phyloP scores from a whole-genome alignment of 768 basidiomycete genomes.

The Pleurotus tuoliensis region DNA sequence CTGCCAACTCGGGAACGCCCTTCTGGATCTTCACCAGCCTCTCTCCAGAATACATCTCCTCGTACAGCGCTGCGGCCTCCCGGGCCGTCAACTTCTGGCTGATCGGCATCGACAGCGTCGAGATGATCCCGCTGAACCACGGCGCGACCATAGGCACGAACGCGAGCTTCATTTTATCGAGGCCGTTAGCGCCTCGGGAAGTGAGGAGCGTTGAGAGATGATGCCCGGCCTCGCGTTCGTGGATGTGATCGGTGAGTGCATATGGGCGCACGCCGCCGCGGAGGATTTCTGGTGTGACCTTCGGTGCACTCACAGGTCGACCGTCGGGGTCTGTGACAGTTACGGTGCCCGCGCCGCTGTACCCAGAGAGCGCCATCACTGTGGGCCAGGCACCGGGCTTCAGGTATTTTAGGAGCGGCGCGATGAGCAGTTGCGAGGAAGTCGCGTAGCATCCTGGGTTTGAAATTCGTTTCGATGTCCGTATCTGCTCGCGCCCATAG shows the following conservation, averaged over 20 bases:
- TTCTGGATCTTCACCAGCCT: constrained; percentile 64
- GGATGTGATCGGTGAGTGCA: constrained; percentile 93
- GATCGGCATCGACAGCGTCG: constrained; percentile 81
- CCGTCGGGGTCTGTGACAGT: constrained; percentile 65
- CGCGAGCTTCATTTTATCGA: constrained; percentile 46
- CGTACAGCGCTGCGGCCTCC: constrained; percentile 71
- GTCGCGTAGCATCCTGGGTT: constrained; percentile 99
- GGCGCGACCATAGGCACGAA: constrained; percentile 87
- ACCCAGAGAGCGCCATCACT: constrained; percentile 91
- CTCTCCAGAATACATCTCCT: constrained; percentile 74
- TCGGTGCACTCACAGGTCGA: constrained; percentile 71
- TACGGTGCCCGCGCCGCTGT: constrained; percentile 92
- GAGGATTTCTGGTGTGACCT: constrained; percentile 75
- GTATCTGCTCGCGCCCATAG: constrained; percentile 71
- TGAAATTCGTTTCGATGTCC: constrained; percentile 78
- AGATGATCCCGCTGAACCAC: constrained; percentile 97
- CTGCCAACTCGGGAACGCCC: constrained; percentile 67
- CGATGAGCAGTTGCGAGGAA: constrained; percentile 85
- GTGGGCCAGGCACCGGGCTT: constrained; percentile 64
- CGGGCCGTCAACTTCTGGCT: constrained; percentile 59
- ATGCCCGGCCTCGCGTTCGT: constrained; percentile 90
- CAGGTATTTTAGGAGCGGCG: constrained; percentile 78
- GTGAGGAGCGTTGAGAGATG: constrained; percentile 70
- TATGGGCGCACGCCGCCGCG: constrained; percentile 79
- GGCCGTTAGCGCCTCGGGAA: constrained; percentile 22